These are phyloP conservation scores for Dipodascopsis uninucleata DNA, from an alignment of 805 yeast species.

Conservation along the genomic window DNA sequence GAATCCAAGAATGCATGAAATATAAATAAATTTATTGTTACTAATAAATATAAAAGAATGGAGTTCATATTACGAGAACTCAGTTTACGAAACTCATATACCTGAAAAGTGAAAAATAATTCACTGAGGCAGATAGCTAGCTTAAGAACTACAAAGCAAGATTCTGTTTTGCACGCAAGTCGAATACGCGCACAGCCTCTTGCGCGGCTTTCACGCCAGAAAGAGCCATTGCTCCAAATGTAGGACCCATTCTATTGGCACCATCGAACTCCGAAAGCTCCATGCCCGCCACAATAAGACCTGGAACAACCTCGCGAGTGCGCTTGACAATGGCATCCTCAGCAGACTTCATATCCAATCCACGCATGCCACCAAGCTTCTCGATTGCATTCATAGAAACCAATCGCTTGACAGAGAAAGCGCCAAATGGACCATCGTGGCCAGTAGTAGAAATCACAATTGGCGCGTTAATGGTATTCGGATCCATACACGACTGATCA, in stretches of 20 bases:
- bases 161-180: slow-evolving; percentile 31
- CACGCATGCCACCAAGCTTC: slow-evolving; percentile 66
- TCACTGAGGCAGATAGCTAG: too few relatives aligned
- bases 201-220: slow-evolving; percentile 80
- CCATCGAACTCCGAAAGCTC: slow-evolving; percentile 76
- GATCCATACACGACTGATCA: slow-evolving; percentile 78
- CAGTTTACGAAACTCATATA: too few relatives aligned
- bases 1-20: too few relatives aligned
- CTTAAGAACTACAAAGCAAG: too few relatives aligned
- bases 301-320: slow-evolving; percentile 63
- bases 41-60: too few relatives aligned
- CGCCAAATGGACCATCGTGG: slow-evolving; percentile 82
- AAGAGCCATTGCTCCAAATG: slow-evolving; percentile 77
- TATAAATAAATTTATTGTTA: too few relatives aligned
- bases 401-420: slow-evolving; percentile 69
- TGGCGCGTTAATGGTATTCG: slow-evolving; percentile 64
- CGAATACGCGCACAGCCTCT: slow-evolving; percentile 30
- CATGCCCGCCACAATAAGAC: slow-evolving; percentile 69
- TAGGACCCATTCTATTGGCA: slow-evolving; percentile 79
- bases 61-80: too few relatives aligned
- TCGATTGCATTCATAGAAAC: slow-evolving; percentile 42
- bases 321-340: slow-evolving; percentile 72
- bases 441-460: slow-evolving; percentile 72
- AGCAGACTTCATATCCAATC: slow-evolving; percentile 72
- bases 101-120: too few relatives aligned